Percentiles rank a stretch among this genome's conserved stretches.
phyloP scores from a whole-genome alignment of 148 eudicot species.

The Chenopodium berlandieri region DNA sequence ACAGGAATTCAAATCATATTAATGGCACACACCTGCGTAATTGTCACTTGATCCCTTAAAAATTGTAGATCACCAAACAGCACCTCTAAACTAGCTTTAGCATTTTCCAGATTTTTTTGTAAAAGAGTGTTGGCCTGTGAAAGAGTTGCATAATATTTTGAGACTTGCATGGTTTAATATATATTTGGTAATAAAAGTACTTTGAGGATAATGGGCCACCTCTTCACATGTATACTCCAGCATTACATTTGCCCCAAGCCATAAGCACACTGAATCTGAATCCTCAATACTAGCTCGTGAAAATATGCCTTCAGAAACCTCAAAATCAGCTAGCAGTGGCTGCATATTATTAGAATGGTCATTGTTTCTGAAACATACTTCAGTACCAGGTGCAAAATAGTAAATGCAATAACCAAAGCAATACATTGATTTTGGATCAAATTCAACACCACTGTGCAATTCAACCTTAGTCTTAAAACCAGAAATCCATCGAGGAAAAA shows the following conservation, averaged over 20 bases:
- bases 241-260: constrained; percentile 98
- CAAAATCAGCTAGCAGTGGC: constrained; percentile 81
- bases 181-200: not conserved
- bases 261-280: constrained; percentile 81
- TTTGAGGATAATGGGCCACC: constrained; percentile 41
- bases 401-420: not conserved
- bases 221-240: constrained; percentile 93
- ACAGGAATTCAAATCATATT: not conserved
- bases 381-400: not conserved
- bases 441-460: not conserved
- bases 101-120: constrained; percentile 81
- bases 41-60: constrained; percentile 84
- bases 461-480: not conserved
- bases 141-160: constrained; percentile 5
- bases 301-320: constrained; percentile 88
- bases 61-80: constrained; percentile 77
- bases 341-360: constrained; percentile 27
- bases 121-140: constrained; percentile 76
- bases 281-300: constrained; percentile 75
- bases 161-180: not conserved
- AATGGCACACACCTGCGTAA: constrained; percentile 70
- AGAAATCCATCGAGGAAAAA: not conserved
- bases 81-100: constrained; percentile 87
- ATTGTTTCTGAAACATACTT: not conserved
- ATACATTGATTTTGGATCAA: not conserved